These are phyloP conservation scores for Boletus bicolor DNA, from an alignment of 768 basidiomycete species.

Conservation along the genomic window DNA sequence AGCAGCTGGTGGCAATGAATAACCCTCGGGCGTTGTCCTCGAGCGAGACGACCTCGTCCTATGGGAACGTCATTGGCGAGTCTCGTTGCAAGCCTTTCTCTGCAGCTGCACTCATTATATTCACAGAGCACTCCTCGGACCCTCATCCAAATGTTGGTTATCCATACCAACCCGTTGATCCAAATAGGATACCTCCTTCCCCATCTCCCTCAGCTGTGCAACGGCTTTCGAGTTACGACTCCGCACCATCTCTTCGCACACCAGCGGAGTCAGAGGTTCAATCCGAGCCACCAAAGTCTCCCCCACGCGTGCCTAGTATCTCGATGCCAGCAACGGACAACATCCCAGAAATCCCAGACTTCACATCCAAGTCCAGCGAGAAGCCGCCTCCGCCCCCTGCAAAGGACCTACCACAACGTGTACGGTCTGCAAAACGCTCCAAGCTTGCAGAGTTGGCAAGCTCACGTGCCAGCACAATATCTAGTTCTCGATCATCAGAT, in stretches of 20 bases:
- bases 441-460: slow-evolving; percentile 69
- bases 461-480: slow-evolving; percentile 52
- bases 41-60: slow-evolving; percentile 48
- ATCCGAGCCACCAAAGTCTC: slow-evolving; percentile 35
- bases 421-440: slow-evolving; percentile 45
- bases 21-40: slow-evolving; percentile 38
- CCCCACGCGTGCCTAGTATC: slow-evolving; percentile 41
- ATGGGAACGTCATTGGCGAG: slow-evolving; percentile 61
- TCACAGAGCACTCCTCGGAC: slow-evolving; percentile 18
- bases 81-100: neutral
- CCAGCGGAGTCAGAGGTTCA: slow-evolving; percentile 35
- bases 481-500: slow-evolving; percentile 54
- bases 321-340: slow-evolving; percentile 44
- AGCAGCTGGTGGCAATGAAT: slow-evolving; percentile 38
- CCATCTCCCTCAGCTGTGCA: slow-evolving; percentile 67
- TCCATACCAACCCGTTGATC: slow-evolving; percentile 36
- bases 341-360: slow-evolving; percentile 56
- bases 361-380: slow-evolving; percentile 44
- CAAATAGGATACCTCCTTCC: slow-evolving; percentile 60
- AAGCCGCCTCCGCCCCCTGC: slow-evolving; percentile 25
- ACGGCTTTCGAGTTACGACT: slow-evolving; percentile 55
- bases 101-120: slow-evolving; percentile 4
- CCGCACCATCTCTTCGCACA: slow-evolving; percentile 51
- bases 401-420: slow-evolving; percentile 22
- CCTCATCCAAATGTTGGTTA: slow-evolving; percentile 2